phyloP scores from a whole-genome alignment of 2,329 filamentous ascomycete genomes.

The Sclerotinia sclerotiorum region DNA sequence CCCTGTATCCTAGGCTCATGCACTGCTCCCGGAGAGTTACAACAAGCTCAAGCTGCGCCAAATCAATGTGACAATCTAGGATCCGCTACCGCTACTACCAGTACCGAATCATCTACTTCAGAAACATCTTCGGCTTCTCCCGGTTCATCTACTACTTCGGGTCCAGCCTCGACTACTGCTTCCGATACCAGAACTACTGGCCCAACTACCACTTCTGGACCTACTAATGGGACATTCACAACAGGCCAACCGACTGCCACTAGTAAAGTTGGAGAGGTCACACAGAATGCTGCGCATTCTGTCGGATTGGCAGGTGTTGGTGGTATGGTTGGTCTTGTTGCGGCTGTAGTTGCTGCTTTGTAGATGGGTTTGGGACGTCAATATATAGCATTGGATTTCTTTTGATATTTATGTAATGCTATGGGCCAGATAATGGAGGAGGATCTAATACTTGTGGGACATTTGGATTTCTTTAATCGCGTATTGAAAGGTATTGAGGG shows the following conservation, averaged over 20 bases:
- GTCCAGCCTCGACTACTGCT: not conserved
- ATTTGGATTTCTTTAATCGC: not conserved
- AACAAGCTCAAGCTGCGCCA: not conserved
- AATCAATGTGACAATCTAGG: not conserved
- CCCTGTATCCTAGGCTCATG: not conserved
- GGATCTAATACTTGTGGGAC: slow-evolving; percentile 1
- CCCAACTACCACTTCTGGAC: not conserved
- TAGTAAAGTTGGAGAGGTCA: not conserved
- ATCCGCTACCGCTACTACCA: not conserved
- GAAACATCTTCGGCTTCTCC: not conserved
- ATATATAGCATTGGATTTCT: not conserved
- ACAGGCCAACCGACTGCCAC: not conserved
- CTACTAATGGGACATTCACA: not conserved
- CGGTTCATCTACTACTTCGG: not conserved
- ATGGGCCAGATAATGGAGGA: not conserved
- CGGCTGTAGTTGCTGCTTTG: slow-evolving; percentile 4
- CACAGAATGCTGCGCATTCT: slow-evolving; percentile 1
- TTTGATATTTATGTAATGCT: not conserved
- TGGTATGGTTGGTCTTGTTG: slow-evolving; percentile 6
- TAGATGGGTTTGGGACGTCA: not conserved
- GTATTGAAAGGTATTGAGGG: not conserved
- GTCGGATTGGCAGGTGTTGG: slow-evolving; percentile 12
- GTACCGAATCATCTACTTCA: not conserved
- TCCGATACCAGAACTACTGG: not conserved
- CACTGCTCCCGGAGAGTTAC: not conserved